phyloP scores from a whole-genome alignment of 108 stramenopile genomes.

The Thalassiosira profunda region DNA sequence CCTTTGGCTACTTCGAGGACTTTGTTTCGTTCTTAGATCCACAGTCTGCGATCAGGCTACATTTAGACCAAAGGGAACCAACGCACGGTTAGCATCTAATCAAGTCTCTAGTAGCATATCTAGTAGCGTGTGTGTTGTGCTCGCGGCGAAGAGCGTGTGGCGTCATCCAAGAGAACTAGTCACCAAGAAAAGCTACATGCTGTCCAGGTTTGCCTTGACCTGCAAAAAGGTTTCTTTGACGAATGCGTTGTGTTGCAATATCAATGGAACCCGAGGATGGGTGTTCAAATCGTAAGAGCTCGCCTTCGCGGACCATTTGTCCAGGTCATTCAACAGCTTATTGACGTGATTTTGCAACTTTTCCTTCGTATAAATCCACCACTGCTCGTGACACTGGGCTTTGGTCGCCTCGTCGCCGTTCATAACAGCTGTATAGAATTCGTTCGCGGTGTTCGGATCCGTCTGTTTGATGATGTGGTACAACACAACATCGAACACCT shows the following conservation, averaged over 20 bases:
- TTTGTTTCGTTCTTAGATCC: too few species aligned
- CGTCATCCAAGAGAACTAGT: too few species aligned
- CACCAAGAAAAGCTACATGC: conserved; percentile 43
- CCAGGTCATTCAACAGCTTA: conserved; percentile 12
- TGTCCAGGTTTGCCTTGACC: conserved; percentile 52
- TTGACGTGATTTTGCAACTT: conserved; percentile 35
- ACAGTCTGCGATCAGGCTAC: too few species aligned
- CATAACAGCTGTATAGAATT: conserved; percentile 29
- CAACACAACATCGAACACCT: conserved; percentile 47
- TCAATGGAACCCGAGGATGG: conserved; percentile 44
- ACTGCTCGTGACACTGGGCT: conserved; percentile 31
- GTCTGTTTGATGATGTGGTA: conserved; percentile 38
- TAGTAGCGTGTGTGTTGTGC: too few species aligned
- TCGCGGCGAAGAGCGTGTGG: too few species aligned
- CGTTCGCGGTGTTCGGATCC: conserved; percentile 23
- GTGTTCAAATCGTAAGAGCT: conserved; percentile 33
- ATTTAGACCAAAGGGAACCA: conserved; percentile 63
- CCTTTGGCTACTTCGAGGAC: too few species aligned
- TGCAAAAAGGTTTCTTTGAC: conserved; percentile 46
- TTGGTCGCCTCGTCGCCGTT: conserved; percentile 25
- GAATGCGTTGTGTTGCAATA: conserved; percentile 39
- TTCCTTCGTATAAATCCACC: conserved; percentile 30
- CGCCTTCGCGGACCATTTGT: conserved; percentile 21
- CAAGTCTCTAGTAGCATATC: too few species aligned
- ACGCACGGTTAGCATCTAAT: too few species aligned